Evolutionary conservation across 805 yeast species (phyloP).

Genomic region (Sugiyamaella floridensis): DNA sequence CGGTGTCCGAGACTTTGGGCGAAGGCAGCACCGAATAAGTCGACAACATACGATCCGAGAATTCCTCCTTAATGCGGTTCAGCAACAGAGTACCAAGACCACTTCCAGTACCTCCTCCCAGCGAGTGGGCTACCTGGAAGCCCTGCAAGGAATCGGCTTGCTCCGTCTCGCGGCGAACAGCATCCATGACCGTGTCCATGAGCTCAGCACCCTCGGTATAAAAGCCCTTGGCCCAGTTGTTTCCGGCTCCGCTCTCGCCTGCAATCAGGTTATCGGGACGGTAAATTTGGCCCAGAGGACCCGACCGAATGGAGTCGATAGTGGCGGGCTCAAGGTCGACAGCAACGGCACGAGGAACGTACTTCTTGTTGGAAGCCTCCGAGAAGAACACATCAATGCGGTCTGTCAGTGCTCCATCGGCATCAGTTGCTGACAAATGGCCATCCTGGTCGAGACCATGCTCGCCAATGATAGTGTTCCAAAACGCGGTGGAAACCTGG

Average conservation of each 20-base stretch:
- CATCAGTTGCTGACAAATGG: slow-evolving; percentile 21
- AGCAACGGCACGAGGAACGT: slow-evolving; percentile 90
- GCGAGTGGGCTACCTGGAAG: slow-evolving; percentile 79
- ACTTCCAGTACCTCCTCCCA: slow-evolving; percentile 95
- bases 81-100: slow-evolving; percentile 92
- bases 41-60: slow-evolving; percentile 95
- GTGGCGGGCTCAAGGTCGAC: slow-evolving; percentile 96
- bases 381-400: slow-evolving; percentile 80
- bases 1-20: slow-evolving; percentile 87
- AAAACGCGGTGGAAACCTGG: slow-evolving; percentile 36
- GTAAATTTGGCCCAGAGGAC: slow-evolving; percentile 72
- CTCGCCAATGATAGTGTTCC: slow-evolving; percentile 34
- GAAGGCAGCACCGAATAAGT: slow-evolving; percentile 94
- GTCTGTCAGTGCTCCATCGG: slow-evolving; percentile 23
- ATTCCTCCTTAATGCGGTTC: slow-evolving; percentile 84
- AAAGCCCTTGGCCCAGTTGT: slow-evolving; percentile 97
- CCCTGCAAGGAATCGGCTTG: slow-evolving; percentile 92
- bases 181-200: slow-evolving; percentile 86
- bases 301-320: slow-evolving; percentile 74
- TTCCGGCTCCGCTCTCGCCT: slow-evolving; percentile 93
- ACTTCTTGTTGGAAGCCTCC: slow-evolving; percentile 71
- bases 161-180: slow-evolving; percentile 90
- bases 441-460: slow-evolving; percentile 33
- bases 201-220: slow-evolving; percentile 96
- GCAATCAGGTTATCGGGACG: slow-evolving; percentile 88